Conservation (phyloP, 1,284 basidiomycete species). For the Lentinus polychrous region DNA sequence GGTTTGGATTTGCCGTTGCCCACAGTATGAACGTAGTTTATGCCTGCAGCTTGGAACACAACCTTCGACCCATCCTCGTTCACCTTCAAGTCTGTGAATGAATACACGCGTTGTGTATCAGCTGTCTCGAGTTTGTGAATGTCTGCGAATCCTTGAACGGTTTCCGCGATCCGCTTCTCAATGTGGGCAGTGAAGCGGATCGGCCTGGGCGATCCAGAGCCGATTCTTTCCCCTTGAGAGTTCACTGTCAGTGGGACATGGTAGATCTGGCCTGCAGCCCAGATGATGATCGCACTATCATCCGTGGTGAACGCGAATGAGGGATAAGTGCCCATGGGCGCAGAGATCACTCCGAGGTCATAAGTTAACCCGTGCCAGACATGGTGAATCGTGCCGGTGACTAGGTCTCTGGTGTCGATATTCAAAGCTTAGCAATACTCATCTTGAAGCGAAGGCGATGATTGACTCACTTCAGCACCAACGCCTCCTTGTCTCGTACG, state of each 20-base stretch:
- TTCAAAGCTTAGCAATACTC: neutral
- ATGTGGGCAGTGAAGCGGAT: conserved; percentile 57
- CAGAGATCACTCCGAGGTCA: conserved; percentile 53
- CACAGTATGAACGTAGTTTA: conserved; percentile 43
- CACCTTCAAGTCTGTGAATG: conserved; percentile 53
- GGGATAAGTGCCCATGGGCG: conserved; percentile 72
- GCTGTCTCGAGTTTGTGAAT: conserved; percentile 45
- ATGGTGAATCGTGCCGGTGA: conserved; percentile 55
- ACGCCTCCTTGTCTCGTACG: conserved; percentile 62
- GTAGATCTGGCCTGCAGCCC: conserved; percentile 66
- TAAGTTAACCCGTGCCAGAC: conserved; percentile 67
- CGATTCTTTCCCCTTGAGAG: conserved; percentile 40
- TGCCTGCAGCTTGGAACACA: conserved; percentile 50
- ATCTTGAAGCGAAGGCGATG: neutral
- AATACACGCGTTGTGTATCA: conserved; percentile 46
- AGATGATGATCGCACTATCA: conserved; percentile 60
- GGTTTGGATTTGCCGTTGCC: conserved; percentile 20
- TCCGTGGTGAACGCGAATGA: conserved; percentile 61
- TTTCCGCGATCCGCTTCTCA: conserved; percentile 56
- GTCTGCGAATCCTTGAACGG: conserved; percentile 38
- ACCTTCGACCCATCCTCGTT: conserved; percentile 44
- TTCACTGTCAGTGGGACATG: conserved; percentile 49
- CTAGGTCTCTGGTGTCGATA: conserved; percentile 44
- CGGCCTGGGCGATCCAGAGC: conserved; percentile 33
- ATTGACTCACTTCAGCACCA: conserved; percentile 57